A percentile compares a stretch with the other conserved stretches of the same genome.
Evolutionary conservation across 192 early-diverging fungal species (phyloP).

Genomic region (Coemansia sp.): DNA sequence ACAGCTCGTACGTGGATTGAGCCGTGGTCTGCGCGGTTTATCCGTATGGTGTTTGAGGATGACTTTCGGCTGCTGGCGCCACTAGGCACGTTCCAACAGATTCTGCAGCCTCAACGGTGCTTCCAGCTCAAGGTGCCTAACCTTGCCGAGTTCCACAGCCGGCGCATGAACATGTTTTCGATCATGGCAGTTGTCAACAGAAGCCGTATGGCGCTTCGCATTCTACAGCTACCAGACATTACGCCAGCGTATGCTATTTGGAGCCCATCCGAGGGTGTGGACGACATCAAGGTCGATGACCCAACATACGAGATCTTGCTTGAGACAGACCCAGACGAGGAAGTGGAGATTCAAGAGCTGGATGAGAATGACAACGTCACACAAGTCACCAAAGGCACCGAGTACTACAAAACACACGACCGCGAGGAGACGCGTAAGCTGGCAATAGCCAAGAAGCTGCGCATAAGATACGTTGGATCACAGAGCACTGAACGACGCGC

Average conservation of each 20-base stretch:
- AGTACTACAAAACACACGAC: constrained; percentile 51
- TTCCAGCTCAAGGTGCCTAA: constrained; percentile 56
- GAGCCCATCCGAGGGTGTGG: constrained; percentile 29
- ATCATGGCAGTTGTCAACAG: constrained; percentile 50
- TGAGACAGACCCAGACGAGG: constrained; percentile 32
- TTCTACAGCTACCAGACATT: constrained; percentile 46
- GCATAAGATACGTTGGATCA: constrained; percentile 21
- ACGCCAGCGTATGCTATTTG: constrained; percentile 38
- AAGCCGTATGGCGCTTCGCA: constrained; percentile 42
- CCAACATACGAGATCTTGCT: constrained; percentile 37
- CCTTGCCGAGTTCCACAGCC: constrained; percentile 53
- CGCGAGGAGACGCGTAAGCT: constrained; percentile 28
- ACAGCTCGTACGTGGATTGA: constrained; percentile 51
- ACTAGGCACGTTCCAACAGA: constrained; percentile 54
- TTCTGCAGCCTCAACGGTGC: constrained; percentile 52
- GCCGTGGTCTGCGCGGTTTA: constrained; percentile 46
- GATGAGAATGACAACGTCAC: constrained; percentile 31
- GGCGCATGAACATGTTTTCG: constrained; percentile 55
- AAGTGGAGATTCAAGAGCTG: constrained; percentile 26
- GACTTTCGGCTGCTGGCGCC: constrained; percentile 50
- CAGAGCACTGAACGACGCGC: constrained; percentile 24
- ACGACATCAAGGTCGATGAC: constrained; percentile 42
- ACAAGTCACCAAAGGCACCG: constrained; percentile 13
- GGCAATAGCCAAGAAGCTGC: constrained; percentile 16
- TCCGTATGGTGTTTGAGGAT: constrained; percentile 49